A percentile compares a stretch with the other conserved stretches of the same genome.
These are phyloP conservation scores for Porcisia deanei DNA, from an alignment of 208 protist species.

Conservation along the genomic window DNA sequence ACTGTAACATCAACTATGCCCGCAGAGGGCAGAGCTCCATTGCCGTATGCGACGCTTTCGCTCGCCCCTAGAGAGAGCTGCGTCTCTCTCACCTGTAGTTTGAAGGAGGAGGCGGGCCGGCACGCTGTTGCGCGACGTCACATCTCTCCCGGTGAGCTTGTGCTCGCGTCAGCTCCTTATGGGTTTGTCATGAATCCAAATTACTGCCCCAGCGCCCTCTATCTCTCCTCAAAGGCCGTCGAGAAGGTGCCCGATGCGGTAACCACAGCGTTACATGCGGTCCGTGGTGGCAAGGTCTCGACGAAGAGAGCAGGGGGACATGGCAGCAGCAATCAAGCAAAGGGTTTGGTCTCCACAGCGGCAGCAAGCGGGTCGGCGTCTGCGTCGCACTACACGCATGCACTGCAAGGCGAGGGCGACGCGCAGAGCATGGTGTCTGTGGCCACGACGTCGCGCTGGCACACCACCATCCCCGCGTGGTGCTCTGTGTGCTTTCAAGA, in stretches of 20 bases:
- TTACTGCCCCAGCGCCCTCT: conserved; percentile 47
- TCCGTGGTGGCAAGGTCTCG: neutral
- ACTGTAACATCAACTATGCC: neutral
- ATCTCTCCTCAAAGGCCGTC: conserved; percentile 34
- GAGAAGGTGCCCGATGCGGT: neutral
- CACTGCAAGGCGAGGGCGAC: neutral
- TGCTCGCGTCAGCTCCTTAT: conserved; percentile 59
- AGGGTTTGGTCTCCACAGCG: neutral
- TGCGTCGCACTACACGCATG: conserved; percentile 8
- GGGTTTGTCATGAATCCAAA: conserved; percentile 48
- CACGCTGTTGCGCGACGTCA: conserved; percentile 43
- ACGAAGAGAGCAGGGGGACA: neutral
- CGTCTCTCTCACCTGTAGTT: conserved; percentile 27
- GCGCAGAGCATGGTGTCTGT: neutral
- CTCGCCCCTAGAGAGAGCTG: conserved; percentile 17
- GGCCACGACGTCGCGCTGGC: conserved; percentile 9
- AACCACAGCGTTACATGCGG: neutral
- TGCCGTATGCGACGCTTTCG: neutral
- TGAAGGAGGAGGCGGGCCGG: conserved; percentile 48
- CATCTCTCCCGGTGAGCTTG: conserved; percentile 61
- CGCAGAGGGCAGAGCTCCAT: neutral
- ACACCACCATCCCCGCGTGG: conserved; percentile 34
- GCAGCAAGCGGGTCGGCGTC: neutral
- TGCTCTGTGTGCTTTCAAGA: conserved; percentile 53
- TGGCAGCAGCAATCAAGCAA: neutral